Evolutionary conservation across 148 eudicot genomes (phyloP).

Genomic region (Pouteria glomerata): DNA sequence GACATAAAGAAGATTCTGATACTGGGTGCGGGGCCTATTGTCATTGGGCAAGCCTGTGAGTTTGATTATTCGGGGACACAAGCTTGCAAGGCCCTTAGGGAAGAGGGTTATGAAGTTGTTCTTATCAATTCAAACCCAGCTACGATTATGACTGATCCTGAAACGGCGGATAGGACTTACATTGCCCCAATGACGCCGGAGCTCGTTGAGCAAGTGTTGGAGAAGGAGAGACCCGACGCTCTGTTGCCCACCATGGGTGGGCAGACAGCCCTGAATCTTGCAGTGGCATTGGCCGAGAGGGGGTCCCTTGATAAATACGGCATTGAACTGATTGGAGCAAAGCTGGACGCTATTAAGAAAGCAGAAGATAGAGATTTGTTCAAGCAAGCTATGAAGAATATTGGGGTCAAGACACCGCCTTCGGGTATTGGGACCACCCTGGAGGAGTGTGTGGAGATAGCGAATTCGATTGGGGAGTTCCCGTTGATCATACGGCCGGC

Average conservation of each 20-base stretch:
- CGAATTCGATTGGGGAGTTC: conserved; percentile 68
- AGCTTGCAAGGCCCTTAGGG: too few species aligned
- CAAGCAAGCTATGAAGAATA: conserved; percentile 87
- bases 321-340: conserved; percentile 85
- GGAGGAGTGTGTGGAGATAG: conserved; percentile 79
- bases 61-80: too few species aligned
- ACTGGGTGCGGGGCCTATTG: conserved; percentile 93
- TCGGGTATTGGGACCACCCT: conserved; percentile 78
- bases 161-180: too few species aligned
- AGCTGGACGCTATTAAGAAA: conserved; percentile 86
- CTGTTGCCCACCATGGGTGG: conserved; percentile 98
- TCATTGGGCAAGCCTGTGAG: conserved; percentile 96
- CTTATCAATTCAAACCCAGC: conserved; percentile 87
- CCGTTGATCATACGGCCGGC: conserved; percentile 93
- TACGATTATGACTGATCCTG: too few species aligned
- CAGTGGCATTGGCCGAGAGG: conserved; percentile 85
- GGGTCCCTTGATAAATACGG: conserved; percentile 73
- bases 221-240: too few species aligned
- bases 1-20: conserved; percentile 95
- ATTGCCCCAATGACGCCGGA: conserved; percentile 88
- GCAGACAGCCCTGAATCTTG: too few species aligned
- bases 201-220: conserved; percentile 81
- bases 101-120: conserved; percentile 89
- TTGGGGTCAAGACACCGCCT: conserved; percentile 88
- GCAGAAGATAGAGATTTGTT: conserved; percentile 96